Percentiles rank a stretch among this genome's conserved stretches.
Evolutionary conservation across 148 eudicot genomes (phyloP).

Genomic region (Hydrangea macrophylla): DNA sequence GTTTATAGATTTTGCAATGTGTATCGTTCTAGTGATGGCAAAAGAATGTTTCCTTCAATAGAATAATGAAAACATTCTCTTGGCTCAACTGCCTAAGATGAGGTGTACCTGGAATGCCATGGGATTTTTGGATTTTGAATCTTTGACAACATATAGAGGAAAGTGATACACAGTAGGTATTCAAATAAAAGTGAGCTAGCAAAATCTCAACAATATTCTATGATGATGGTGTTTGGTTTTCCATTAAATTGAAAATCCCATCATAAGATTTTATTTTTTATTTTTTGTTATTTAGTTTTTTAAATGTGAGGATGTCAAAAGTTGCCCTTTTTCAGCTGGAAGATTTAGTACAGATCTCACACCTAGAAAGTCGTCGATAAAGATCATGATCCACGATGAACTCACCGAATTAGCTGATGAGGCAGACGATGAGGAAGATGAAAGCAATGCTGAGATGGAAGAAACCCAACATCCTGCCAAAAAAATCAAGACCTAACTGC

Average conservation of each 20-base stretch:
- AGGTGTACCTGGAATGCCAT: background rate
- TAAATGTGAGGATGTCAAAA: no score
- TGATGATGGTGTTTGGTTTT: background rate
- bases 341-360: conserved; percentile 61
- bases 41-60: background rate
- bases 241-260: background rate
- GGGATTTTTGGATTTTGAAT: background rate
- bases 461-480: conserved; percentile 39
- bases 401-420: conserved; percentile 91
- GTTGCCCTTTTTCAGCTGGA: conserved; percentile 43
- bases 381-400: conserved; percentile 88
- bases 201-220: background rate
- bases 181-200: background rate
- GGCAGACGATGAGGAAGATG: conserved; percentile 84
- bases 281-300: no score
- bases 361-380: conserved; percentile 62
- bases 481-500: conserved; percentile 44
- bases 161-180: background rate
- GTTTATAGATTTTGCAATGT: background rate
- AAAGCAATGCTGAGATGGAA: conserved; percentile 37
- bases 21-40: background rate
- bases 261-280: background rate
- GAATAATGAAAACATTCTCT: background rate
- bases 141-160: background rate
- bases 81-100: background rate